Conservation (phyloP, 2,329 filamentous ascomycete species). For the Hymenoscyphus repandus region DNA sequence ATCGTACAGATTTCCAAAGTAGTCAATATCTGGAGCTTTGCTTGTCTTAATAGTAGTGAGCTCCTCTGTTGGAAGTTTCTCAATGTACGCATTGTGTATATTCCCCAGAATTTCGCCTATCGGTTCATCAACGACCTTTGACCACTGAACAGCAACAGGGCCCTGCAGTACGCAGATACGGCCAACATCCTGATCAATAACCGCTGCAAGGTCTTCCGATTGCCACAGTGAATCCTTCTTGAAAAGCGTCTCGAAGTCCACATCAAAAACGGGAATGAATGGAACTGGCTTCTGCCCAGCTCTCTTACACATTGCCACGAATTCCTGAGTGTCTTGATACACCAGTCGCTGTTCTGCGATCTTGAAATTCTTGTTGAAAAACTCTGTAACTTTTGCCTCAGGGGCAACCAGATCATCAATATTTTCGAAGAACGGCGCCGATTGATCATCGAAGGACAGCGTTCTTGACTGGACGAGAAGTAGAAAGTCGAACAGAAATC, state of each 20-base stretch:
- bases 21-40: constrained; percentile 91
- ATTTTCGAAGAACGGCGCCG: constrained; percentile 74
- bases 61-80: constrained; percentile 69
- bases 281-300: constrained; percentile 93
- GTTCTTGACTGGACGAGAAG: constrained; percentile 96
- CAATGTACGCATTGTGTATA: constrained; percentile 84
- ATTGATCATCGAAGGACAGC: constrained; percentile 62
- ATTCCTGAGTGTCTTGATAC: constrained; percentile 96
- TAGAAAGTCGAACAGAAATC: constrained; percentile 89
- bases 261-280: constrained; percentile 91
- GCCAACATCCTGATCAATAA: constrained; percentile 92
- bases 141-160: constrained; percentile 86
- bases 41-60: constrained; percentile 68
- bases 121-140: constrained; percentile 84
- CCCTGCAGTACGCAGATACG: constrained; percentile 95
- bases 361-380: constrained; percentile 79
- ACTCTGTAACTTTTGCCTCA: constrained; percentile 69
- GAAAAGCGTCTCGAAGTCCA: constrained; percentile 99
- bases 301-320: constrained; percentile 85
- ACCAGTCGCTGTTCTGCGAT: constrained; percentile 90
- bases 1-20: constrained; percentile 69
- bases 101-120: constrained; percentile 91
- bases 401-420: constrained; percentile 84
- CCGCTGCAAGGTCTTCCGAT: constrained; percentile 93
- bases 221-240: constrained; percentile 99